phyloP scores from a whole-genome alignment of 306 rosid species.

The Boehmeria nivea region DNA sequence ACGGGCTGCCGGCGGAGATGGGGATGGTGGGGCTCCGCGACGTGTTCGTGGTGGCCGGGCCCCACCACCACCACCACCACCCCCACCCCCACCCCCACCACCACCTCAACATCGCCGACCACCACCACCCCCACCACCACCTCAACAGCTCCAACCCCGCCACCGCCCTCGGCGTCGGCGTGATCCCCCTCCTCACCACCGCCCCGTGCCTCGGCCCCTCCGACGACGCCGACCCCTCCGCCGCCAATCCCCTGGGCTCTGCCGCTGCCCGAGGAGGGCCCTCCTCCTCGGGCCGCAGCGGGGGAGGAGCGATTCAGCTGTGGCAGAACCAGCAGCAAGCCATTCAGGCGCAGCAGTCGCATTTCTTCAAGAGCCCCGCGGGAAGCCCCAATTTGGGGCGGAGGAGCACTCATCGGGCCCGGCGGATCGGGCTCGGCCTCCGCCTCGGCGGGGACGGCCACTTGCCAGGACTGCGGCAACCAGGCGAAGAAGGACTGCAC shows the following conservation, averaged over 20 bases:
- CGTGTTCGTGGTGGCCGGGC: conserved; percentile 68
- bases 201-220: conserved; percentile 38
- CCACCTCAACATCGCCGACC: conserved; percentile 38
- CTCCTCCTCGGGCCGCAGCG: neutral
- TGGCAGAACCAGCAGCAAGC: conserved; percentile 60
- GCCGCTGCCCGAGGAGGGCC: neutral
- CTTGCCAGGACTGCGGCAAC: conserved; percentile 94
- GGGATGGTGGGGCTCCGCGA: conserved; percentile 68
- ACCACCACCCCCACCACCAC: conserved; percentile 38
- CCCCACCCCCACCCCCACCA: conserved; percentile 24
- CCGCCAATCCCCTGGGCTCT: neutral
- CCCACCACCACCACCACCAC: conserved; percentile 43
- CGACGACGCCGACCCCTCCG: too few species aligned
- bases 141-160: conserved; percentile 49
- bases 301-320: conserved; percentile 64
- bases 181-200: conserved; percentile 60
- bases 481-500: conserved; percentile 92
- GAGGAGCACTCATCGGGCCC: conserved; percentile 26
- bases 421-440: too few species aligned
- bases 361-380: conserved; percentile 48
- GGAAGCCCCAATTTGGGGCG: conserved; percentile 12
- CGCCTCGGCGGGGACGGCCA: conserved; percentile 27
- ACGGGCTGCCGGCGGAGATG: conserved; percentile 58
- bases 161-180: conserved; percentile 82
- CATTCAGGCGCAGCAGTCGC: conserved; percentile 21